Evolutionary conservation across 2,329 filamentous ascomycete species (phyloP).

Genomic region (Chlorencoelia australis): DNA sequence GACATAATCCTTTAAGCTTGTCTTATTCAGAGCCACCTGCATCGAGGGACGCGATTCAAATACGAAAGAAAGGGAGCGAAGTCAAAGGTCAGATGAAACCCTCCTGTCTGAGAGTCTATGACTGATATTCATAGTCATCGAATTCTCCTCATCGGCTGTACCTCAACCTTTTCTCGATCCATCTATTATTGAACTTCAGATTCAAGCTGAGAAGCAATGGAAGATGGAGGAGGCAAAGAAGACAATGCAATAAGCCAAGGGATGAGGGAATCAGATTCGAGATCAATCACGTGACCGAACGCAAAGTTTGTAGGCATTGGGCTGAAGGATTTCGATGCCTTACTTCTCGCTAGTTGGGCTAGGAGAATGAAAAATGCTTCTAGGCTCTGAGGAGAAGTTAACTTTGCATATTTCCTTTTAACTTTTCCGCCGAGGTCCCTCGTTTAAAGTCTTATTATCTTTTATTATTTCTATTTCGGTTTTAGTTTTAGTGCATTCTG

Average conservation of each 20-base stretch:
- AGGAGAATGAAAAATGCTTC: too few relatives aligned
- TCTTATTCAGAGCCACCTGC: constrained; percentile 15
- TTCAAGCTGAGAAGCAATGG: constrained; percentile 13
- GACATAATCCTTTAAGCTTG: constrained; percentile 1
- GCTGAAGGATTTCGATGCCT: too few relatives aligned
- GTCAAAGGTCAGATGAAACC: neutral
- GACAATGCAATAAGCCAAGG: neutral
- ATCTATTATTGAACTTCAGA: constrained; percentile 13
- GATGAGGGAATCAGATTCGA: too few relatives aligned
- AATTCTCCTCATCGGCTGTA: constrained; percentile 15
- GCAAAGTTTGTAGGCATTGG: too few relatives aligned
- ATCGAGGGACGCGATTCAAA: constrained; percentile 14
- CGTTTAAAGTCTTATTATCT: too few relatives aligned
- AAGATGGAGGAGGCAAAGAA: constrained; percentile 11
- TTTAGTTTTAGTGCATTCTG: too few relatives aligned
- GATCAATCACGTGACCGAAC: neutral
- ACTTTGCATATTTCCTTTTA: too few relatives aligned
- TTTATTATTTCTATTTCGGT: too few relatives aligned
- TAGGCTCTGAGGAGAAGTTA: too few relatives aligned
- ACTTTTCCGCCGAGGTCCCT: too few relatives aligned
- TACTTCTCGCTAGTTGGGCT: too few relatives aligned
- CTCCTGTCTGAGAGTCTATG: too few relatives aligned
- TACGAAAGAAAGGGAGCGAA: neutral
- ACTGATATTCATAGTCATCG: constrained; percentile 10
- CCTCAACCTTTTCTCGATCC: constrained; percentile 24